These are phyloP conservation scores for Globisporangium sylvaticum DNA, from an alignment of 352 stramenopile species.

Conservation along the genomic window DNA sequence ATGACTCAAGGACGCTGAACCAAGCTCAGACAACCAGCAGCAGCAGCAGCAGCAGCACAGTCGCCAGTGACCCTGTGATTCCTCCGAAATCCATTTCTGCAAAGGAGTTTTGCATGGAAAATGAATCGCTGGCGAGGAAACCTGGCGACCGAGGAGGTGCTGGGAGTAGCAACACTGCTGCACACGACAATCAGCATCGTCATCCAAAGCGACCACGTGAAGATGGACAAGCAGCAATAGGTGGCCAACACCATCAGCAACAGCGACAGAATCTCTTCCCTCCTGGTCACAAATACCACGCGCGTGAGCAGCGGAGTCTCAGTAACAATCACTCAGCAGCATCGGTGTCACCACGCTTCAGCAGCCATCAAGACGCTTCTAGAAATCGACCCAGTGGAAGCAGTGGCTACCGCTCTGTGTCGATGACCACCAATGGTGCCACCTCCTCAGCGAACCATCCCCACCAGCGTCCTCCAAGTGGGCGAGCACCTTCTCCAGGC, in stretches of 20 bases:
- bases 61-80: constrained; percentile 3
- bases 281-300: constrained; percentile 8
- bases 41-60: background rate
- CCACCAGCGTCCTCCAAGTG: constrained; percentile 11
- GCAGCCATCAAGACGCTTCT: background rate
- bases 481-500: background rate
- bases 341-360: background rate
- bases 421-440: background rate
- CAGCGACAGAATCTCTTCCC: constrained; percentile 5
- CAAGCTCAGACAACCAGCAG: background rate
- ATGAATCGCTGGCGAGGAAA: constrained; percentile 26
- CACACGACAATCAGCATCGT: background rate
- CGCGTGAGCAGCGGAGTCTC: background rate
- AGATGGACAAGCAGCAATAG: constrained; percentile 3
- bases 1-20: background rate
- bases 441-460: constrained; percentile 4
- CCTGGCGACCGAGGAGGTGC: background rate
- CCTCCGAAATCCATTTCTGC: constrained; percentile 38
- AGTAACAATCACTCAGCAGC: background rate
- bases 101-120: constrained; percentile 53
- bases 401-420: constrained; percentile 8
- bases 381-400: background rate
- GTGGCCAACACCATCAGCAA: background rate
- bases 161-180: background rate
- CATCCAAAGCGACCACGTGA: constrained; percentile 14